Evolutionary conservation across 2,329 filamentous ascomycete genomes (phyloP), one percentile per base, ranked within the genome.

Genomic region (Bipolaris bicolor): DNA sequence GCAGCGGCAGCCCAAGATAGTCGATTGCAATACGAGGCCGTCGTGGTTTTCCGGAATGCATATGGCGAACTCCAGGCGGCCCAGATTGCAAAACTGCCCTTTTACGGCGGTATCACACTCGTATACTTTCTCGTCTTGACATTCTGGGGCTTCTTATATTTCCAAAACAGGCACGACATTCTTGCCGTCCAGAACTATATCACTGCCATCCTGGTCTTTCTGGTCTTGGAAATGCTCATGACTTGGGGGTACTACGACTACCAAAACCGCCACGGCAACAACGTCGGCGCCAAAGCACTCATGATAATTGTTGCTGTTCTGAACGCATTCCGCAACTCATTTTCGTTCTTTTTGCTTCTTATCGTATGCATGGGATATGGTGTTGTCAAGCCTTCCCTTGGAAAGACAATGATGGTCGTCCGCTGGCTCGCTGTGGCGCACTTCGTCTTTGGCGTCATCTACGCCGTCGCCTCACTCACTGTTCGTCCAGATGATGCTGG

Each of bases 351-450:
- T 82, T 82, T 99, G 48, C 84, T 99, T 7, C 87, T 99, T 51
- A 98, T 99, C 66, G 95, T 99, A 31, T 99, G 95, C 77, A 99
- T 99, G 95, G 95, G 95, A 31, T 99, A 99, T 70, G 95, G 95
- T 67, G 96, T 99, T 22, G 96, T 99, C 65, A 98, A 98, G 79
- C 90, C 89, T 2, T 92, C 90, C 2, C 84, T 99, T 4, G 95
- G 95, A 56, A 90, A 89, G 70, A 93, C 92, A 11, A 99, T 99
- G 95, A 87, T 94, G 64, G 94, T 91, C 69, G 93, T 97, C 41
- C 91, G 95, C 58, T 90, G 90, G 80, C 86, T 99, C 16, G 95
- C 95, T 15, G 89, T 93, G 61, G 91, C 89, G 2, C 95, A 99
- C 78, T 99, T 99, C 72, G 81, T 96, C 50, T 99, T 99, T 69